Evolutionary conservation across 495 filamentous ascomycete species (phyloP), one percentile per base, ranked within the genome.

Genomic region (Daldinia decipiens): DNA sequence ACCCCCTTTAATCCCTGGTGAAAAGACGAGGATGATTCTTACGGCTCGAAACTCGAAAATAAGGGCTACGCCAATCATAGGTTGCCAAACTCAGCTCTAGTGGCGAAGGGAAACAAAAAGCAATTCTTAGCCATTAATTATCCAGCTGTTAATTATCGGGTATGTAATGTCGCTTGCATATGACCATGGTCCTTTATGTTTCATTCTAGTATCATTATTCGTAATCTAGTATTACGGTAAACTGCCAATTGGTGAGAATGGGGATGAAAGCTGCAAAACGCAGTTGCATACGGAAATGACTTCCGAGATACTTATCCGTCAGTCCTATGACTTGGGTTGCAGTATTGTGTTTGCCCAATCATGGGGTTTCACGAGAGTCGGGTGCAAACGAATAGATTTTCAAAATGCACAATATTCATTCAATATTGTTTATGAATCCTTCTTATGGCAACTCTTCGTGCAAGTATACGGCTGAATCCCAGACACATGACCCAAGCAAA

Each of bases 321-420:
- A 56, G 31, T 56, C n/a, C 53, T 19, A 31, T 31, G 15, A 56
- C 17, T 19, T 36, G 27, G 53, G 29, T 56, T 56, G 31, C 15
- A 19, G 29, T 11, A 56, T 36, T 2, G 26, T 2, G 31, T 9
- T 21, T 36, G 13, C 34, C 53, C 53, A 56, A 56, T 56, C 53
- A 36, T 38, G 7, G 7, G n/a, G 12, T 36, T 34, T 19, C 27
- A 19, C 13, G 29, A 56, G 27, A 31, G 29, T 29, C 17, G 13
- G 34, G n/a, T 27, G n/a, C 12, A 31, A 29, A 21, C 31, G 53
- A 32, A 36, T 19, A 21, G 43, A 9, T 24, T 21, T 11, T 21
- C 43, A 56, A 56, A 17, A 17, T 56, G 15, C 31, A 6, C 26
- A 32, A 56, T 19, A 19, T 29, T n/a, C 31, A 11, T 21, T 31